Conservation (phyloP, 192 early-diverging fungal species). For the Linnemannia exigua region DNA sequence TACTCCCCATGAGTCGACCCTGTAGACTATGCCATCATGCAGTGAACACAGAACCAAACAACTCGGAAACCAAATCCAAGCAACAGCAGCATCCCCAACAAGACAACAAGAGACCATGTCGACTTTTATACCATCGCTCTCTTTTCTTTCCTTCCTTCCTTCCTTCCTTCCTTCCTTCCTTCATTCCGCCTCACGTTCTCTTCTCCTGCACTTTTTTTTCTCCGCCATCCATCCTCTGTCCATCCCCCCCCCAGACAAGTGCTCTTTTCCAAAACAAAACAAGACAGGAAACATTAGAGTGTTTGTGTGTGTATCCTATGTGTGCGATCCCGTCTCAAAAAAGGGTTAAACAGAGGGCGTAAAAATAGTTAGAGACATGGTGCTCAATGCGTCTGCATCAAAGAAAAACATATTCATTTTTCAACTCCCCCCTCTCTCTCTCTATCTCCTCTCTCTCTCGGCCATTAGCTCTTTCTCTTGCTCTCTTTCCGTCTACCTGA, state of each 20-base stretch:
- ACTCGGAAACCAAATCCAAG: not conserved
- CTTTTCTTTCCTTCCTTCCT: not conserved
- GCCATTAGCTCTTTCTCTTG: not conserved
- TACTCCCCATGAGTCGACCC: not conserved
- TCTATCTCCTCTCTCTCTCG: not conserved
- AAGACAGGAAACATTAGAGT: too few relatives aligned
- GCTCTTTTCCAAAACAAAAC: not conserved
- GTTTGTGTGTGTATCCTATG: too few relatives aligned
- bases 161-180: not conserved
- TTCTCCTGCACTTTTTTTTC: not conserved
- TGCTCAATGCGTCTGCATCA: not conserved
- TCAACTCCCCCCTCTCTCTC: not conserved
- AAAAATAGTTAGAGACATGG: constrained; percentile 1
- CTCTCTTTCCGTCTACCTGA: not conserved
- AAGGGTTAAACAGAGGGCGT: not conserved
- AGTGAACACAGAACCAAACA: not conserved
- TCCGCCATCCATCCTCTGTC: not conserved
- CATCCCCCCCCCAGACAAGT: not conserved
- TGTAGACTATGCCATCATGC: not conserved
- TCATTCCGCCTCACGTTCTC: not conserved
- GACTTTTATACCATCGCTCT: not conserved
- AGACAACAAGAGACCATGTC: not conserved
- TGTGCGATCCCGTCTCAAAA: not conserved
- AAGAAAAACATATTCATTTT: not conserved
- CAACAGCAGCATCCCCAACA: not conserved